These are phyloP conservation scores for Suhomyces sp. DNA, from an alignment of 805 yeast species.

Conservation along the genomic window DNA sequence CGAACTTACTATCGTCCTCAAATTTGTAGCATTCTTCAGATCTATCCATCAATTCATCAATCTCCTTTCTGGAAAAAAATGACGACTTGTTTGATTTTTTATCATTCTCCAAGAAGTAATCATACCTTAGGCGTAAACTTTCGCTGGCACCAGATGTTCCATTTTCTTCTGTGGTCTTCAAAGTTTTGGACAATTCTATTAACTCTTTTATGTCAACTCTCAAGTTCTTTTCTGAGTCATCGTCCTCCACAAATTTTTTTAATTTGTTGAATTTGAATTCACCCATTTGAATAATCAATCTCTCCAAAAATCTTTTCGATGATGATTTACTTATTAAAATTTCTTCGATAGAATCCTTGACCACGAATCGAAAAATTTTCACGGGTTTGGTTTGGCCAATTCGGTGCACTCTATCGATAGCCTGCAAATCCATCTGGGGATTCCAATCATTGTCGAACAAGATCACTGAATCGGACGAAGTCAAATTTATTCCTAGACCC, in stretches of 20 bases:
- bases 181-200: conserved; percentile 7
- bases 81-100: not conserved
- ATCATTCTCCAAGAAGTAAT: not conserved
- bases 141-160: conserved; percentile 4
- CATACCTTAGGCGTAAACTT: not conserved
- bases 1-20: conserved; percentile 21
- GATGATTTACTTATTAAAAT: conserved; percentile 74
- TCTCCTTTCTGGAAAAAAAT: conserved; percentile 38
- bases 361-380: conserved; percentile 71
- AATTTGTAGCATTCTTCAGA: conserved; percentile 38
- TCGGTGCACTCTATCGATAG: conserved; percentile 93
- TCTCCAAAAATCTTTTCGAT: conserved; percentile 75
- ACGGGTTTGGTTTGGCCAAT: conserved; percentile 90
- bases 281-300: conserved; percentile 52
- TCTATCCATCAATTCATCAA: conserved; percentile 51
- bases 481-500: conserved; percentile 85
- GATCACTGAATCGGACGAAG: conserved; percentile 86
- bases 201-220: conserved; percentile 13
- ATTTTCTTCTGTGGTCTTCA: not conserved
- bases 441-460: conserved; percentile 95
- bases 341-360: conserved; percentile 80
- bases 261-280: conserved; percentile 32
- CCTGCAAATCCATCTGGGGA: conserved; percentile 95
- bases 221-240: conserved; percentile 2
- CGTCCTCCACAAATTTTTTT: conserved; percentile 18